phyloP scores from a whole-genome alignment of 2,329 filamentous ascomycete species.

The Paecilomyces sp. region DNA sequence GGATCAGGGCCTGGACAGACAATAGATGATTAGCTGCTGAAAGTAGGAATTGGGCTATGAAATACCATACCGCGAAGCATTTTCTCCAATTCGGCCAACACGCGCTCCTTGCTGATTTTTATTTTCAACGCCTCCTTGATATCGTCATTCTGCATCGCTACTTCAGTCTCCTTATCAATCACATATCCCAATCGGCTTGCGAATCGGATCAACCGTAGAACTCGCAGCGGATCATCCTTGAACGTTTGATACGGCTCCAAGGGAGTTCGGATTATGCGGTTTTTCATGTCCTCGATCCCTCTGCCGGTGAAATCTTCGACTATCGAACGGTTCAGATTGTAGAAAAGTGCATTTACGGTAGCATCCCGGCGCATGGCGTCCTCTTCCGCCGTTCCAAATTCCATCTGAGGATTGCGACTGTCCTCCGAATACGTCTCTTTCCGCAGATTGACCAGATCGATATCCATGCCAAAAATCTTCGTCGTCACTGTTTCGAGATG shows the following conservation, averaged over 20 bases:
- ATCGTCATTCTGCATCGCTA: constrained; percentile 68
- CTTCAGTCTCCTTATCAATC: constrained; percentile 63
- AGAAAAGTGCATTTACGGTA: constrained; percentile 92
- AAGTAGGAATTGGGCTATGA: neutral
- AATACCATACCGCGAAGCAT: constrained; percentile 63
- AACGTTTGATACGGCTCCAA: constrained; percentile 87
- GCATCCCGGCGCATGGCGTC: constrained; percentile 86
- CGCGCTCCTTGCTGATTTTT: constrained; percentile 88
- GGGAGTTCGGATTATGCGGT: constrained; percentile 72
- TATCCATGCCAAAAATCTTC: constrained; percentile 74
- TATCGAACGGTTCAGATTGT: constrained; percentile 71
- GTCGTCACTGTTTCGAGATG: constrained; percentile 89
- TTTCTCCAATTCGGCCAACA: constrained; percentile 83
- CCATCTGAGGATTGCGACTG: constrained; percentile 83
- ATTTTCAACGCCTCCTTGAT: constrained; percentile 71
- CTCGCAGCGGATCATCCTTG: constrained; percentile 82
- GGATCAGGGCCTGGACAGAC: constrained; percentile 28
- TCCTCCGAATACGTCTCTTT: constrained; percentile 88
- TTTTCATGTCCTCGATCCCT: constrained; percentile 67
- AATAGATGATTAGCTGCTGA: neutral
- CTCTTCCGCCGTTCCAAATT: constrained; percentile 86
- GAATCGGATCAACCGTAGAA: constrained; percentile 82
- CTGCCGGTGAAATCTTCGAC: constrained; percentile 78
- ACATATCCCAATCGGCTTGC: constrained; percentile 74
- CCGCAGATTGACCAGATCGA: constrained; percentile 89